Percentiles rank a stretch among this genome's conserved stretches.
These are phyloP conservation scores for Solanum aculeatissimum DNA, from an alignment of 305 asterid genomes.

Conservation along the genomic window DNA sequence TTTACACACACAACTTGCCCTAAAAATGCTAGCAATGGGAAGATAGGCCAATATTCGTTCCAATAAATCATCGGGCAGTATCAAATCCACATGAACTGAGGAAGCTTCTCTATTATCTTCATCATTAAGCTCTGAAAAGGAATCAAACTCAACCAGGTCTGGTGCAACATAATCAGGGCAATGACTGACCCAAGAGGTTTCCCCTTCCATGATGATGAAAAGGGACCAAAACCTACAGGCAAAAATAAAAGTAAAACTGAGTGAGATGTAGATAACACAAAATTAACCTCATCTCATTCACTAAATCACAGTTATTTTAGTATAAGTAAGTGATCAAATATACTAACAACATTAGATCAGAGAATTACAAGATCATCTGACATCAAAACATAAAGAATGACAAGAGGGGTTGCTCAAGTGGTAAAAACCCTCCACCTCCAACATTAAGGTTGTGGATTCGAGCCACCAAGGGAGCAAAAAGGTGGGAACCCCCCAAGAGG, in stretches of 20 bases:
- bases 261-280: not conserved
- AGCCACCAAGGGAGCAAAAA: not conserved
- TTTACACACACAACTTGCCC: slow-evolving; percentile 73
- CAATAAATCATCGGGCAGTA: slow-evolving; percentile 76
- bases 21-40: slow-evolving; percentile 68
- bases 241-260: not conserved
- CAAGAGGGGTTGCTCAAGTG: not conserved
- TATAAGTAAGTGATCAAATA: not conserved
- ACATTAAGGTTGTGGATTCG: not conserved
- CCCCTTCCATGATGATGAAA: slow-evolving; percentile 52
- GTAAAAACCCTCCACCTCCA: not conserved
- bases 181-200: slow-evolving; percentile 81
- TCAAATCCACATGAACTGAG: slow-evolving; percentile 41
- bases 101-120: slow-evolving; percentile 35
- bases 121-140: slow-evolving; percentile 40
- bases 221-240: slow-evolving; percentile 16
- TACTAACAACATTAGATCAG: not conserved
- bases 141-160: slow-evolving; percentile 13
- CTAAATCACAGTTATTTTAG: not conserved
- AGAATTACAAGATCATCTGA: not conserved
- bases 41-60: slow-evolving; percentile 71
- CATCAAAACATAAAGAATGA: not conserved
- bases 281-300: not conserved
- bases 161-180: slow-evolving; percentile 22
- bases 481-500: not conserved